Evolutionary conservation across 2,329 filamentous ascomycete species (phyloP), one percentile per base, ranked within the genome.

Genomic region (Aspergillus sp.): DNA sequence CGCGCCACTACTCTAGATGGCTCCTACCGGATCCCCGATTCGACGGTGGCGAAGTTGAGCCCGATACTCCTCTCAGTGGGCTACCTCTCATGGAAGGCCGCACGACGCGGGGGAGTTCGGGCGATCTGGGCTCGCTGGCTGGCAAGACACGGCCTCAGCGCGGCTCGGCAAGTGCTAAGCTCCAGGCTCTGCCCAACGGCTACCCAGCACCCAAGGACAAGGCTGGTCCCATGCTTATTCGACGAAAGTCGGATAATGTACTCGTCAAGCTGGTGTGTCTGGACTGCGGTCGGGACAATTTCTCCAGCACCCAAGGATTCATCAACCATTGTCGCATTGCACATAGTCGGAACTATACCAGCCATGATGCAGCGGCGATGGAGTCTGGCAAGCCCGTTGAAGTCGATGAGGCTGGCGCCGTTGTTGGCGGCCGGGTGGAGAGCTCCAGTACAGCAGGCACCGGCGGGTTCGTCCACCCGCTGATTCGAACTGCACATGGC

Each of bases 271-370:
- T 98, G 52, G 89, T 96, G 64, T 99, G 95, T 80, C 78, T 90
- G 61, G 90, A 95, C 75, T 98, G 95, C 77, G 84, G 92, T 53
- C 86, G 94, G 64, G 91, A 92, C 74, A 91, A 97, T 75, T 98
- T 98, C 72, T 93, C 90, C 58, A 98, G 93, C 79, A 96, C 93
- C 0, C 95, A 98, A 76, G 95, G 95, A n/a, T 98, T 98, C 78
- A 95, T 99, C 80, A 99, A 99, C 73, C 95, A 99, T 74, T 98
- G 94, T 74, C 92, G 95, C 59, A 98, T 99, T 69, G 92, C 93
- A 25, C 95, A 99, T 78, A 90, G 90, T 73, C 86, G 91, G 61
- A 92, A 96, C 65, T 98, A 93, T 81, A 94, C 96, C 78, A 97
- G 92, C 69, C 95, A 99, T 71, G 94, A 98, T 75, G 91, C 93